These are phyloP conservation scores for Neurospora sp. DNA, from an alignment of 495 filamentous ascomycete species.

Conservation along the genomic window DNA sequence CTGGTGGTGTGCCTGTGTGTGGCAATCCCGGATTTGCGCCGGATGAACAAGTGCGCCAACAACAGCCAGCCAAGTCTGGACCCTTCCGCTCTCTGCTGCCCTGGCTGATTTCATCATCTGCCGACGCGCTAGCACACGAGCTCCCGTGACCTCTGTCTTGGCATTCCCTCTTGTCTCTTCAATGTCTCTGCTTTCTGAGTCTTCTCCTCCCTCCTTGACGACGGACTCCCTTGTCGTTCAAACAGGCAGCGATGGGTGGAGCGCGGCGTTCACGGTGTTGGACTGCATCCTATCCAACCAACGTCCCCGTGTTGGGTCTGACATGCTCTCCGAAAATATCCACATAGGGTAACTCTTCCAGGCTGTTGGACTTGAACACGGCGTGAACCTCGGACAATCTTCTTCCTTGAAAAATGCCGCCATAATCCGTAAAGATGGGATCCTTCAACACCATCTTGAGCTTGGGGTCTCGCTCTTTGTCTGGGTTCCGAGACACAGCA, in stretches of 20 bases:
- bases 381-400: no score
- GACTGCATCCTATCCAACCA: background rate
- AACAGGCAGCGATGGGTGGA: background rate
- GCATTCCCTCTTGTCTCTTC: background rate
- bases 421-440: background rate
- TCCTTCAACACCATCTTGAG: background rate
- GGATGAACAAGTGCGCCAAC: constrained; percentile 9
- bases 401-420: background rate
- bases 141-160: constrained; percentile 17
- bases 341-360: background rate
- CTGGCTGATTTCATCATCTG: background rate
- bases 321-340: background rate
- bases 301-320: background rate
- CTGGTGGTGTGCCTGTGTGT: background rate
- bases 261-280: background rate
- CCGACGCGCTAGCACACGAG: constrained; percentile 23
- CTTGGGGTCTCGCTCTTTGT: background rate
- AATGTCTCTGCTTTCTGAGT: background rate
- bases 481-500: background rate
- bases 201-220: background rate
- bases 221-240: background rate
- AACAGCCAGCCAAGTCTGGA: constrained; percentile 4
- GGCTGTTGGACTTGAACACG: no score
- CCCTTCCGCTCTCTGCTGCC: constrained; percentile 4
- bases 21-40: background rate